Percentiles rank a stretch among this genome's conserved stretches.
These are phyloP conservation scores for Acer yangbiense DNA, from an alignment of 345 rosid genomes.

Conservation along the genomic window DNA sequence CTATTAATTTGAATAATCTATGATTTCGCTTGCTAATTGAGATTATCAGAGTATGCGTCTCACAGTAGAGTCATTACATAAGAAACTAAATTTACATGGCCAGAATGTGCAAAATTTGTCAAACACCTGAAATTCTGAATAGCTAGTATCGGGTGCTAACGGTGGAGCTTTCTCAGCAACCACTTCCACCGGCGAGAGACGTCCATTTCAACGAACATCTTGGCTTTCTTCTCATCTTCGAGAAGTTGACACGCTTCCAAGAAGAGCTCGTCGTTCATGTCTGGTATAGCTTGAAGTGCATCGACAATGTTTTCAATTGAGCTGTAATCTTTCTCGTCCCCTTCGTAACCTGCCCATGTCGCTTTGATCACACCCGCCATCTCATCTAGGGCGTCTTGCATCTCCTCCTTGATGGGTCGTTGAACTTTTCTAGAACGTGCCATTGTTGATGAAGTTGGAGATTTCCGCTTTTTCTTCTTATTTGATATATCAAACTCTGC, in stretches of 20 bases:
- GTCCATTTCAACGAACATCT: slow-evolving; percentile 46
- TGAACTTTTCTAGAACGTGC: slow-evolving; percentile 29
- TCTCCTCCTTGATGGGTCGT: slow-evolving; percentile 26
- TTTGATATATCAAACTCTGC: slow-evolving; percentile 31
- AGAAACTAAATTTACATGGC: background rate
- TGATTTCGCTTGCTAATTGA: too few species aligned
- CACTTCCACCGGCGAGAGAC: slow-evolving; percentile 39
- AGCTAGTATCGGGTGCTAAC: slow-evolving; percentile 9
- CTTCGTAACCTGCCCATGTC: background rate
- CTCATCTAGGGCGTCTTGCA: slow-evolving; percentile 13
- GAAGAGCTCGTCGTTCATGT: slow-evolving; percentile 50
- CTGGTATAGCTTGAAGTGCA: slow-evolving; percentile 52
- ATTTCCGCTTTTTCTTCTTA: slow-evolving; percentile 30
- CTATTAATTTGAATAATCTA: too few species aligned
- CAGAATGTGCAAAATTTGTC: background rate
- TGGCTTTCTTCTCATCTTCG: slow-evolving; percentile 44
- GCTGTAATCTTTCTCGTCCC: slow-evolving; percentile 14
- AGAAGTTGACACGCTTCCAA: slow-evolving; percentile 50
- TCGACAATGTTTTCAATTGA: slow-evolving; percentile 46
- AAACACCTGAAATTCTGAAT: background rate
- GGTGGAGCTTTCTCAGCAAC: slow-evolving; percentile 31
- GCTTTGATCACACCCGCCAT: slow-evolving; percentile 5
- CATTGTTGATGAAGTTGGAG: slow-evolving; percentile 18
- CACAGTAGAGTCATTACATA: background rate
- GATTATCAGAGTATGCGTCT: too few species aligned